Percentiles rank a stretch among this genome's conserved stretches.
These are phyloP conservation scores for Pestalotiopsis sp. DNA, from an alignment of 2,329 filamentous ascomycete species.

Conservation along the genomic window DNA sequence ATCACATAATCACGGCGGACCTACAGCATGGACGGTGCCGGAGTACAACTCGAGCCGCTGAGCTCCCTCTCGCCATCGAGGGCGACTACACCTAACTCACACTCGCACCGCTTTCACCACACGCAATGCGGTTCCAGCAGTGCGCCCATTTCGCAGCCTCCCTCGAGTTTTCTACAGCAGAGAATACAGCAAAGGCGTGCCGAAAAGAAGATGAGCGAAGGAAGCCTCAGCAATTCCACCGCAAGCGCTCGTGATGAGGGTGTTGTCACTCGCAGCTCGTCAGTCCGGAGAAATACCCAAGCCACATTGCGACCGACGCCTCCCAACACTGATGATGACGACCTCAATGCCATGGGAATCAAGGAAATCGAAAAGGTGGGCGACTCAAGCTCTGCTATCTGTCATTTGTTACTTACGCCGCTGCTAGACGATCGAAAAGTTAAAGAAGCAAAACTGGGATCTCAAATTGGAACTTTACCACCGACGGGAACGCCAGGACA, in stretches of 20 bases:
- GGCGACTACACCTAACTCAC: slow-evolving; percentile 39
- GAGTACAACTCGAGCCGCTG: slow-evolving; percentile 25
- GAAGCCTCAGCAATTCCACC: slow-evolving; percentile 36
- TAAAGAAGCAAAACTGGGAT: slow-evolving; percentile 77
- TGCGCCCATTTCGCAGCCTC: slow-evolving; percentile 31
- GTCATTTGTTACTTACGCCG: slow-evolving; percentile 8
- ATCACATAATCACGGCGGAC: background rate
- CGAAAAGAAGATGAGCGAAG: slow-evolving; percentile 45
- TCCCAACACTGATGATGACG: slow-evolving; percentile 43
- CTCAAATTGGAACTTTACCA: slow-evolving; percentile 74
- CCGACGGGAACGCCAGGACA: slow-evolving; percentile 62
- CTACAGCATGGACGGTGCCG: slow-evolving; percentile 3
- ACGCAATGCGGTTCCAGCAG: slow-evolving; percentile 34
- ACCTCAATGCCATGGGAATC: slow-evolving; percentile 58
- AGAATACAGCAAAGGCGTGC: slow-evolving; percentile 52
- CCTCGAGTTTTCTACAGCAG: slow-evolving; percentile 55
- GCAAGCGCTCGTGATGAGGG: slow-evolving; percentile 38
- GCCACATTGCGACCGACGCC: slow-evolving; percentile 39
- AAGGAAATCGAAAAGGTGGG: slow-evolving; percentile 69
- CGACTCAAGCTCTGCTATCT: slow-evolving; percentile 10
- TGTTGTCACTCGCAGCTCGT: slow-evolving; percentile 35
- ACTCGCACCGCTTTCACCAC: slow-evolving; percentile 43
- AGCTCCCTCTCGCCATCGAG: slow-evolving; percentile 45
- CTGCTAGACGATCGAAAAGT: slow-evolving; percentile 32
- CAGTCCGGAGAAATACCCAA: slow-evolving; percentile 31